Conservation (phyloP, 352 stramenopile genomes). For the Pythium rhizo-oryzae region DNA sequence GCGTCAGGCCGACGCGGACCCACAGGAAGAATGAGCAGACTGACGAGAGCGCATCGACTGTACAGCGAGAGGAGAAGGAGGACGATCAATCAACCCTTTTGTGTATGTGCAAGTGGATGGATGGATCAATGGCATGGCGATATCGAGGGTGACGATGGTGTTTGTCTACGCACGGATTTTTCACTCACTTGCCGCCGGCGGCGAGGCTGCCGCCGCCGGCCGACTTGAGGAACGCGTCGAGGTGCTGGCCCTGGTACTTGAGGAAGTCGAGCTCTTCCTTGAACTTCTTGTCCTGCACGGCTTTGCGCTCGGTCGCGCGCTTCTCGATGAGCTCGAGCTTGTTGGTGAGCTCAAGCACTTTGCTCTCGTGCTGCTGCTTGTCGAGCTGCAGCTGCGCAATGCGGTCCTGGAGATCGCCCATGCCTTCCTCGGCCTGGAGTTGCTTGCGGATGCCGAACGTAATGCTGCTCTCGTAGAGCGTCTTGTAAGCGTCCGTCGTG, state of each 20-base stretch:
- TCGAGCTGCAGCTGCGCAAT: constrained; percentile 51
- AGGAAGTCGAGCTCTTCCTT: constrained; percentile 96
- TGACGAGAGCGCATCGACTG: too few relatives aligned
- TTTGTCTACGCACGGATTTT: neutral
- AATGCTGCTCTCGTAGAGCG: constrained; percentile 93
- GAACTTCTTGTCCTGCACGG: constrained; percentile 92
- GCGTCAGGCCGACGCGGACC: neutral
- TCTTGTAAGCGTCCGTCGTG: constrained; percentile 96
- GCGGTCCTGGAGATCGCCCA: constrained; percentile 81
- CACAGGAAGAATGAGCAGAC: too few relatives aligned
- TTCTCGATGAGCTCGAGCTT: constrained; percentile 95
- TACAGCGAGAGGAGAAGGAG: too few relatives aligned
- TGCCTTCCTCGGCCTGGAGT: constrained; percentile 92
- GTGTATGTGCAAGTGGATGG: constrained; percentile 16
- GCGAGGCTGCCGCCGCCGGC: constrained; percentile 54
- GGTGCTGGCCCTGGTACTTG: constrained; percentile 95
- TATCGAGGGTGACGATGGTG: too few relatives aligned
- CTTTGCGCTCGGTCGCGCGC: constrained; percentile 81
- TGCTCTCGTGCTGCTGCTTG: constrained; percentile 76
- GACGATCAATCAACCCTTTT: neutral
- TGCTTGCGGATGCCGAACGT: constrained; percentile 95
- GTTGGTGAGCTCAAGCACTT: constrained; percentile 90
- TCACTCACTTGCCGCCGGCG: constrained; percentile 10
- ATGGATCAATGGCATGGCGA: too few relatives aligned
- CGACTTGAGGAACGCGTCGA: constrained; percentile 95